Evolutionary conservation across 306 rosid species (phyloP).

Genomic region (Prunus persica): DNA sequence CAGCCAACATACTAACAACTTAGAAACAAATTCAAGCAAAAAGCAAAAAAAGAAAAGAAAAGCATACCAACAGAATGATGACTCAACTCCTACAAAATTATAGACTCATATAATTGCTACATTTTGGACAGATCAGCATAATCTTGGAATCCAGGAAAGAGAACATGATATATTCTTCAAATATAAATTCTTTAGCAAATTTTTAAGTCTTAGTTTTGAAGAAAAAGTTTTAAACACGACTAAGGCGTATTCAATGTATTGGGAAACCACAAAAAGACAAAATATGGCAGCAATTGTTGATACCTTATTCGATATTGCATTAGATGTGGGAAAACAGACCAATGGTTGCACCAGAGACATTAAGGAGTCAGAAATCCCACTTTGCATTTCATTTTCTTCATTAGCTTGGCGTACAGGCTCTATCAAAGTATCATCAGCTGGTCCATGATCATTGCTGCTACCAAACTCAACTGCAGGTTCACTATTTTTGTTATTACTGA

Average conservation of each 20-base stretch:
- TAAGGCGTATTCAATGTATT: slow-evolving; percentile 16
- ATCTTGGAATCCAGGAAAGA: background rate
- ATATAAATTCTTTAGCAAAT: background rate
- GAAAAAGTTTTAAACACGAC: background rate
- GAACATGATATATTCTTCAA: background rate
- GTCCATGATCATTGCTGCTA: slow-evolving; percentile 25
- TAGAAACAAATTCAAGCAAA: background rate
- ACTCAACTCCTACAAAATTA: background rate
- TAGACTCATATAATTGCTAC: background rate
- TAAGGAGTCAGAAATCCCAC: slow-evolving; percentile 30
- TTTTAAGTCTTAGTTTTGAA: background rate
- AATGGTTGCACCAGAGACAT: slow-evolving; percentile 37
- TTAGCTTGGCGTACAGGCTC: slow-evolving; percentile 30
- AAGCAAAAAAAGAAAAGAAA: background rate
- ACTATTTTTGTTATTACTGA: slow-evolving; percentile 12
- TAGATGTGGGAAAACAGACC: slow-evolving; percentile 35
- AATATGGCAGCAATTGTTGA: slow-evolving; percentile 22
- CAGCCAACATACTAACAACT: background rate
- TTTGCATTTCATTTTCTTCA: slow-evolving; percentile 32
- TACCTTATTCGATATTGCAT: slow-evolving; percentile 50
- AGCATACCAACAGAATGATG: background rate
- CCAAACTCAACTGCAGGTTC: slow-evolving; percentile 31
- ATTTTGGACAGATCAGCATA: background rate
- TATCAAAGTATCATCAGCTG: slow-evolving; percentile 29
- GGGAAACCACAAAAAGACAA: slow-evolving; percentile 24